Conservation (phyloP, 1,139 yeast species). For the Diutina sp. region DNA sequence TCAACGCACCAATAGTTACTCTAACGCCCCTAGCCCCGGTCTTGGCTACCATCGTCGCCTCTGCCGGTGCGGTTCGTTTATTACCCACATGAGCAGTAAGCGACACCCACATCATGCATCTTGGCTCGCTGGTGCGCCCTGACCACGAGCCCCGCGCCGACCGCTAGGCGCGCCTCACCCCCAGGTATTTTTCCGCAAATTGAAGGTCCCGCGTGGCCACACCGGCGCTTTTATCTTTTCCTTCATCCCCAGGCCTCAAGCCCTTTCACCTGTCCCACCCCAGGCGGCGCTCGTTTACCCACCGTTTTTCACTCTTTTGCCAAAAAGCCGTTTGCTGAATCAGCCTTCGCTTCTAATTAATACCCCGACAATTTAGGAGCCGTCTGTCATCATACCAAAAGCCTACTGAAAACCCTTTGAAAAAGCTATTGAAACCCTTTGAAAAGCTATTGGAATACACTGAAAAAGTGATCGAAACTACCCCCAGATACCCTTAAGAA, state of each 20-base stretch:
- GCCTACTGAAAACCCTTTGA: neutral
- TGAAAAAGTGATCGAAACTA: too few species aligned
- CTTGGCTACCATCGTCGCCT: neutral
- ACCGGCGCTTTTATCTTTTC: neutral
- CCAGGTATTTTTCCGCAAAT: neutral
- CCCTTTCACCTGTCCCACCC: neutral
- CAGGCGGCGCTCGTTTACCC: neutral
- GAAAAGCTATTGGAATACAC: too few species aligned
- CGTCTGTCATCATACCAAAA: neutral
- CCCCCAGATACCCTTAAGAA: too few species aligned
- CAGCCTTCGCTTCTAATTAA: neutral
- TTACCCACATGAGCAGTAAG: neutral
- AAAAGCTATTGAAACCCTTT: neutral
- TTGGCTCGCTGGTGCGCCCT: neutral
- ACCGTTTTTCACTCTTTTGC: neutral
- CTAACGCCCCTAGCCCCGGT: too few species aligned
- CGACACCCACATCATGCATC: neutral
- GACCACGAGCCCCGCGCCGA: neutral
- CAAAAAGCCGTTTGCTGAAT: neutral
- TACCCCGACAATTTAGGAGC: neutral
- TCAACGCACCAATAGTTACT: neutral
- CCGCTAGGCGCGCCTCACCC: neutral
- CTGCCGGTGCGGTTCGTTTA: neutral
- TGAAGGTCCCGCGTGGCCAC: neutral
- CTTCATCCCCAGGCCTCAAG: neutral